phyloP scores from a whole-genome alignment of 768 basidiomycete genomes.

The Mycena olivaceomarginata region DNA sequence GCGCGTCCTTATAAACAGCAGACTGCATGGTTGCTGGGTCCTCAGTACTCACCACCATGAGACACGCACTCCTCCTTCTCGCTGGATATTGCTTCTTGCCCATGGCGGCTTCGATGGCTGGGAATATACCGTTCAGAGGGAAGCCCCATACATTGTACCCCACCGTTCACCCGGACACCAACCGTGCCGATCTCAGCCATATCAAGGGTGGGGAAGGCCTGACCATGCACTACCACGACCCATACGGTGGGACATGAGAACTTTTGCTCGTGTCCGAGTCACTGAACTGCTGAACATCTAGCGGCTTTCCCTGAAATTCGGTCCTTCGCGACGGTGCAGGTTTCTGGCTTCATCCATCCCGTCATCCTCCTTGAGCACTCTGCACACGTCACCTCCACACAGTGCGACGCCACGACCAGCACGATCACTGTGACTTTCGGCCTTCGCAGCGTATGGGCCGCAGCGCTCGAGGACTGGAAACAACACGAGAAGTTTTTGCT shows the following conservation, averaged over 20 bases:
- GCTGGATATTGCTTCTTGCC: too few species aligned
- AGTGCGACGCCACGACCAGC: not conserved
- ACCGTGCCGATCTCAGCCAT: not conserved
- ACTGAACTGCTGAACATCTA: not conserved
- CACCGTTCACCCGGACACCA: constrained; percentile 4
- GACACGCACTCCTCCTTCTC: too few species aligned
- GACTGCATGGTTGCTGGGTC: too few species aligned
- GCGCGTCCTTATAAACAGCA: too few species aligned
- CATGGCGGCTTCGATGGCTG: too few species aligned
- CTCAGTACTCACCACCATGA: too few species aligned
- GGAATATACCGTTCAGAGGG: too few species aligned
- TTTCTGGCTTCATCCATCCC: constrained; percentile 12
- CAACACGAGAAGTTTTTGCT: not conserved
- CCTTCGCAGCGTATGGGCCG: not conserved
- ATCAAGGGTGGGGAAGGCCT: not conserved
- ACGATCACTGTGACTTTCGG: not conserved
- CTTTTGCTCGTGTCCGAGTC: not conserved
- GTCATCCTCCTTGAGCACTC: constrained; percentile 7
- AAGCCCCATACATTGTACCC: not conserved
- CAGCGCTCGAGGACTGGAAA: not conserved
- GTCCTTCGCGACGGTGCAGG: constrained; percentile 1
- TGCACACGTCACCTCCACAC: not conserved
- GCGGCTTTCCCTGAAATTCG: constrained; percentile 12
- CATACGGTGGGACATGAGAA: not conserved
- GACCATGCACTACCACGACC: constrained; percentile 17